A percentile compares a stretch with the other conserved stretches of the same genome.
phyloP scores from a whole-genome alignment of 805 yeast species.

The Candida rishiriensis region DNA sequence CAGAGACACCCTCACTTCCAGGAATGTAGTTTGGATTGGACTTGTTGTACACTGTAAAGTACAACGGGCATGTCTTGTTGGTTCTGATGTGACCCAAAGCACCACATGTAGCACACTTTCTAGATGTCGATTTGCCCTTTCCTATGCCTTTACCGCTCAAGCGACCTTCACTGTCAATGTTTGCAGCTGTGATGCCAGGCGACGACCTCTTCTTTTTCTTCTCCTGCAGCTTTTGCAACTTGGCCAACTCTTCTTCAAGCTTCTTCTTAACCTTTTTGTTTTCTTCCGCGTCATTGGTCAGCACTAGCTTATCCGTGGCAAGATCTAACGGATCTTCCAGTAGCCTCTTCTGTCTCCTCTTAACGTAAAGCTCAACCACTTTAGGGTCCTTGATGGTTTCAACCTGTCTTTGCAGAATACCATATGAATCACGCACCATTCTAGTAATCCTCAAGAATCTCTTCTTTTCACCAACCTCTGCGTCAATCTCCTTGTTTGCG shows the following conservation, averaged over 20 bases:
- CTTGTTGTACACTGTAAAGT: conserved; percentile 40
- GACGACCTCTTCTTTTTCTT: conserved; percentile 37
- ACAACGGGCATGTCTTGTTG: conserved; percentile 87
- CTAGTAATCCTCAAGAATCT: conserved; percentile 60
- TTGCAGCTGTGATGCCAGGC: conserved; percentile 29
- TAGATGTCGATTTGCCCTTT: conserved; percentile 64
- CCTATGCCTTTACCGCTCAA: conserved; percentile 66
- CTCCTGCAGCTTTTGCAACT: conserved; percentile 71
- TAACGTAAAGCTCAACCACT: conserved; percentile 79
- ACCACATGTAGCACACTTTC: conserved; percentile 94
- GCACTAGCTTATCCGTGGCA: conserved; percentile 66
- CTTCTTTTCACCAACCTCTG: conserved; percentile 29
- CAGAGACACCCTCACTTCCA: conserved; percentile 26
- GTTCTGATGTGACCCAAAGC: conserved; percentile 94
- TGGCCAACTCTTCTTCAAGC: conserved; percentile 78
- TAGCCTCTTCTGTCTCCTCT: conserved; percentile 38
- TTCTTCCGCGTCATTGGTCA: conserved; percentile 80
- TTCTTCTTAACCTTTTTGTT: conserved; percentile 72
- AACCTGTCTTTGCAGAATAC: conserved; percentile 74
- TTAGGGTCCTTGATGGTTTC: conserved; percentile 82
- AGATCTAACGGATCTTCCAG: conserved; percentile 42
- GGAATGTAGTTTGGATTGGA: conserved; percentile 33
- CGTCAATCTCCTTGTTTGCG: conserved; percentile 29
- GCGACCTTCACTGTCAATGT: conserved; percentile 33
- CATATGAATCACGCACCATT: conserved; percentile 77